These are phyloP conservation scores for Leucaena leucocephala DNA, from an alignment of 306 rosid genomes.

Conservation along the genomic window DNA sequence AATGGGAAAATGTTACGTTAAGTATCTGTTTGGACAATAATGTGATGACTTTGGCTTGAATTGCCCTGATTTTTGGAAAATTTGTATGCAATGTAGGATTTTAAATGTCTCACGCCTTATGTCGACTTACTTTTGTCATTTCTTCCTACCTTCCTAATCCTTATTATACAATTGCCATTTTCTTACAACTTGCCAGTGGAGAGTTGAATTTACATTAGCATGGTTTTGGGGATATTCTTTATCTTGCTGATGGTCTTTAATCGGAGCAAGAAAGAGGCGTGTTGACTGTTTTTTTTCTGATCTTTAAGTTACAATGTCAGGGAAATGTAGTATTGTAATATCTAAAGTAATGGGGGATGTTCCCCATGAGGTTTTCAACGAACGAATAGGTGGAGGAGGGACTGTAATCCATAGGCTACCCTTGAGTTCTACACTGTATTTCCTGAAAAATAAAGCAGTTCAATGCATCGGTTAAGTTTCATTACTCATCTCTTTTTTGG, in stretches of 20 bases:
- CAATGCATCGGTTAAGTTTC: background rate
- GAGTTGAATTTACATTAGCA: background rate
- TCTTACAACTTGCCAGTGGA: background rate
- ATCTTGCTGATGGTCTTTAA: background rate
- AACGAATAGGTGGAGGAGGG: background rate
- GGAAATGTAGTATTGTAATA: background rate
- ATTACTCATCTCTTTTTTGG: background rate
- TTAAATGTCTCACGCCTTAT: conserved; percentile 2
- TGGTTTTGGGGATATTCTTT: background rate
- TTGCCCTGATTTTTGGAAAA: background rate
- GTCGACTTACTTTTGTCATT: background rate
- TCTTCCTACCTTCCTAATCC: conserved; percentile 5
- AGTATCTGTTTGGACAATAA: background rate
- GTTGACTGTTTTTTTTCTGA: background rate
- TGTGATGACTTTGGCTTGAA: conserved; percentile 21
- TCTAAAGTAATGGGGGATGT: background rate
- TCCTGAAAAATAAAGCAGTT: background rate
- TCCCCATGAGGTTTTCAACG: background rate
- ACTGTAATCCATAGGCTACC: background rate
- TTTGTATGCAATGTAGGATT: conserved; percentile 16
- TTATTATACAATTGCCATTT: background rate
- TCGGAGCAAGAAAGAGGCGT: background rate
- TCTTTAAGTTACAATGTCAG: background rate
- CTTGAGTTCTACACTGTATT: background rate
- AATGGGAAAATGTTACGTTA: background rate